Percentiles rank a stretch among this genome's conserved stretches.
Evolutionary conservation across 2,329 filamentous ascomycete genomes (phyloP).

Genomic region (Clarireedia monteithiana): DNA sequence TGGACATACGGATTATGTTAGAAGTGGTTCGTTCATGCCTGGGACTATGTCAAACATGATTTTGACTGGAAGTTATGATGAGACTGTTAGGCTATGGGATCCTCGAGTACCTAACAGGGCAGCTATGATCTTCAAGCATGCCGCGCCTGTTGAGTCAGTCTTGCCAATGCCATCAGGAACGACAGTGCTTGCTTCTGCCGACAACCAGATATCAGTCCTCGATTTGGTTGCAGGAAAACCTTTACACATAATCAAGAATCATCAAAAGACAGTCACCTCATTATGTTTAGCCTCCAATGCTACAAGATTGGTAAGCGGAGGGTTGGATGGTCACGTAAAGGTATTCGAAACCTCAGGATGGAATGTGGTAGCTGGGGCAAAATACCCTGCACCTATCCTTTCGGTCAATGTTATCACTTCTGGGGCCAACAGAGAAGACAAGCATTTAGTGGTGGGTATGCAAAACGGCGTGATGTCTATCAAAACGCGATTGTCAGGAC

Average conservation of each 20-base stretch:
- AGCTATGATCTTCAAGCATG: constrained; percentile 92
- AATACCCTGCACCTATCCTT: constrained; percentile 87
- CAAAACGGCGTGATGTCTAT: constrained; percentile 87
- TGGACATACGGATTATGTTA: constrained; percentile 89
- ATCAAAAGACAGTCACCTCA: constrained; percentile 95
- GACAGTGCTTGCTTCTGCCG: constrained; percentile 75
- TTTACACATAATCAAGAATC: constrained; percentile 78
- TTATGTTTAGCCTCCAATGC: constrained; percentile 76
- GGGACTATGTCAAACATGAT: constrained; percentile 61
- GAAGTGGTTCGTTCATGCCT: constrained; percentile 79
- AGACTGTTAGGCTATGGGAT: constrained; percentile 91
- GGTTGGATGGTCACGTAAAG: constrained; percentile 92
- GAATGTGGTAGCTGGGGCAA: constrained; percentile 93
- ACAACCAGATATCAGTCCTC: constrained; percentile 81
- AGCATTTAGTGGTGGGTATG: constrained; percentile 92
- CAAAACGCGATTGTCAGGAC: constrained; percentile 77
- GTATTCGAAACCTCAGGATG: constrained; percentile 89
- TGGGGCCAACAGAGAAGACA: constrained; percentile 67
- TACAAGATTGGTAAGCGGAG: constrained; percentile 75
- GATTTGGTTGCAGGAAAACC: constrained; percentile 89
- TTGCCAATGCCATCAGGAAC: constrained; percentile 81
- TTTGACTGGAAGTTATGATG: constrained; percentile 88
- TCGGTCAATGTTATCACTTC: constrained; percentile 69
- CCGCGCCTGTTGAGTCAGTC: constrained; percentile 82
- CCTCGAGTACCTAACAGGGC: constrained; percentile 61